Evolutionary conservation across 768 basidiomycete genomes (phyloP), one percentile per base, ranked within the genome.

Genomic region (Boletales sp.): DNA sequence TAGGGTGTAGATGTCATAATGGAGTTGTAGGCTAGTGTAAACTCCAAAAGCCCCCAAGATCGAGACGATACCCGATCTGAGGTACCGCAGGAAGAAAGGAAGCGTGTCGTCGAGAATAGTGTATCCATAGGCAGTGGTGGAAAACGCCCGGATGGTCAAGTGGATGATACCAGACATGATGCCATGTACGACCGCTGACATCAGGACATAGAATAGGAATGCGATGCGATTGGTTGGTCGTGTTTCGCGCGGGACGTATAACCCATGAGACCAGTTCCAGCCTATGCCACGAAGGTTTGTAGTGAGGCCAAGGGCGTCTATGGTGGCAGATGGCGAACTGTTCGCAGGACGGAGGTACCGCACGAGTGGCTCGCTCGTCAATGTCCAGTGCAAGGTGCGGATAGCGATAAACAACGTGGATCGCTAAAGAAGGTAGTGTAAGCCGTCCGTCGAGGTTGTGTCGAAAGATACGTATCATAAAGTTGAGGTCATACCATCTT

Each of bases 251-350:
- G 67, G 58, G 12, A 66, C 19, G 38, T 59, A 53, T 15, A 59
- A 15, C 30, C 58, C 55, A 19, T 64, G 56, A 5, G 81, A 79
- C 77, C 81, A 84, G 41, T 75, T 68, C 83, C 84, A 86, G 17
- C 79, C 81, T 45, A 71, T 58, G 7, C 84, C 84, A n/a, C 84
- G 79, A n/a, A 80, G 59, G 52, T 76, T 81, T 56, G 68, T 68
- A 15, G 55, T 55, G 19, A 86, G 70, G 46, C 84, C 81, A 14
- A 74, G 59, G 2, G 77, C 75, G 52, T 86, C 74, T 31, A 52
- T 44, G 36, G 39, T 12, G 24, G 40, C 17, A 0, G 47, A 41
- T 7, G 45, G 38, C 10, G 40, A 51, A n/a, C 37, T 18, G 5
- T 39, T 42, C 14, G 35, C 36, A 17, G 47, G 51, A 40, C 54